These are phyloP conservation scores for Ciborinia camelliae DNA, from an alignment of 2,329 filamentous ascomycete species.

Conservation along the genomic window DNA sequence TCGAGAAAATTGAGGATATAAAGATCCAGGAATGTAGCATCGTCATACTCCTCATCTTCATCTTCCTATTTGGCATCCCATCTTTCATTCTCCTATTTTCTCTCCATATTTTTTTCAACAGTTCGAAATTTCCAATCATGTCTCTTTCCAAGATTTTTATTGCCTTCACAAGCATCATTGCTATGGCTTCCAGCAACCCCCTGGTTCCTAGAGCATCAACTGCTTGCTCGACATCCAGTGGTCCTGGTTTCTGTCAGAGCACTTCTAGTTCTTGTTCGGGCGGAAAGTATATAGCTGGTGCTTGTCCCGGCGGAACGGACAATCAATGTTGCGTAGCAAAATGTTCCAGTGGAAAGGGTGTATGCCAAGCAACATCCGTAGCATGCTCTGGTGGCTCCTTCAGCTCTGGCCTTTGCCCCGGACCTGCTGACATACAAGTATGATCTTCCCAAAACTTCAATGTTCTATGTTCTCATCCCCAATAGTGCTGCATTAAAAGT, in stretches of 20 bases:
- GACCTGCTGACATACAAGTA: conserved; percentile 23
- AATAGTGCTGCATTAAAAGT: conserved; percentile 25
- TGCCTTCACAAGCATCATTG: background rate
- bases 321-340: conserved; percentile 28
- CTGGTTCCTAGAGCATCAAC: conserved; percentile 19
- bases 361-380: conserved; percentile 22
- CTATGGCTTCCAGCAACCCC: conserved; percentile 4
- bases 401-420: conserved; percentile 23
- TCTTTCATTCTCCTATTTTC: background rate
- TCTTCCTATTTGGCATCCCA: background rate
- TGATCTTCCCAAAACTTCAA: background rate
- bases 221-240: conserved; percentile 22
- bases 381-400: conserved; percentile 23
- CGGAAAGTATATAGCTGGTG: conserved; percentile 18
- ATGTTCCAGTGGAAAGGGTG: conserved; percentile 22
- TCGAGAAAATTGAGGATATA: conserved; percentile 1
- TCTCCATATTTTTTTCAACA: no score
- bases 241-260: conserved; percentile 23
- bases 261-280: conserved; percentile 22
- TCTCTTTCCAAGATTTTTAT: background rate
- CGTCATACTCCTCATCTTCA: background rate
- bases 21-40: background rate
- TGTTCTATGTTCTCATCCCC: background rate
- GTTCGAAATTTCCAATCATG: background rate
- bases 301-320: conserved; percentile 24